These are phyloP conservation scores for Arthrinium puccinioides DNA, from an alignment of 2,329 filamentous ascomycete genomes.

Conservation along the genomic window DNA sequence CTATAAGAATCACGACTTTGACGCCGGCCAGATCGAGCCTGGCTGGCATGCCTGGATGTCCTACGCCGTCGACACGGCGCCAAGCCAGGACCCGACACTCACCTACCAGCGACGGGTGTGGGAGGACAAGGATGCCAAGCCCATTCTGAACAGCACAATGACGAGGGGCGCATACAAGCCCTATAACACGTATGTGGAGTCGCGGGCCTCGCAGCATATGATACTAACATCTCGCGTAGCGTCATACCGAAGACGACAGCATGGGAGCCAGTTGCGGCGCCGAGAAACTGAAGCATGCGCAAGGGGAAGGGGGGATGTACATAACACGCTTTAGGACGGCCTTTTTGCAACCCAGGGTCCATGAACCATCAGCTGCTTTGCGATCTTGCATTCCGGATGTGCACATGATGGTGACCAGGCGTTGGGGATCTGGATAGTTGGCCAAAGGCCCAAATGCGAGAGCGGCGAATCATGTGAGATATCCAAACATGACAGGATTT, in stretches of 20 bases:
- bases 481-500: too few relatives aligned
- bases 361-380: too few relatives aligned
- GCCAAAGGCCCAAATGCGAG: too few relatives aligned
- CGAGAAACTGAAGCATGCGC: conserved; percentile 3
- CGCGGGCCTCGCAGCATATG: conserved; percentile 7
- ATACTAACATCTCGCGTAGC: conserved; percentile 20
- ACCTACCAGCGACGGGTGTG: conserved; percentile 62
- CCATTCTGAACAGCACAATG: conserved; percentile 69
- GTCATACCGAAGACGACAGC: conserved; percentile 42
- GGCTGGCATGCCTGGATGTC: conserved; percentile 99
- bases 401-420: too few relatives aligned
- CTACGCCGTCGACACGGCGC: conserved; percentile 84
- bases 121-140: conserved; percentile 61
- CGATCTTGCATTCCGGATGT: too few relatives aligned
- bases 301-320: conserved; percentile 1
- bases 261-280: conserved; percentile 37
- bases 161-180: conserved; percentile 79
- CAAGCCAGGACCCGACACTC: conserved; percentile 66
- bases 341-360: too few relatives aligned
- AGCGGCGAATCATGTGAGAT: too few relatives aligned
- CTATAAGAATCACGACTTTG: conserved; percentile 82
- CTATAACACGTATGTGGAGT: conserved; percentile 80
- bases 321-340: conserved; percentile 1
- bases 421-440: too few relatives aligned
- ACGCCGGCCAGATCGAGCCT: conserved; percentile 82